phyloP scores from a whole-genome alignment of 2,329 filamentous ascomycete genomes.

The Pestalotiopsis sp. region DNA sequence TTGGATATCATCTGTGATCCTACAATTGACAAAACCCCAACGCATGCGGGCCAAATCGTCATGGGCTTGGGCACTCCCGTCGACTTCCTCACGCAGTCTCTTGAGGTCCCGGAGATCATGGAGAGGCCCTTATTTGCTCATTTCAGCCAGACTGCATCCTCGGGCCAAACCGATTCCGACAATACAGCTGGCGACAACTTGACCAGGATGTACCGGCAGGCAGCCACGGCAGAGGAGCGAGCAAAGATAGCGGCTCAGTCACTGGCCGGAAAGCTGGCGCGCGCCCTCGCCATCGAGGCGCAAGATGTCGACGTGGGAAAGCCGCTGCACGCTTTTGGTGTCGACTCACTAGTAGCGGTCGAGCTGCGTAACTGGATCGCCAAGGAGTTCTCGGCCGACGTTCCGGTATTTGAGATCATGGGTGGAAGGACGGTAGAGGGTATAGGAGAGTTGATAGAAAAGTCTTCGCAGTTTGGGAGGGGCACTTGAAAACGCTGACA shows the following conservation, averaged over 20 bases:
- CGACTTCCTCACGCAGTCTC: background rate
- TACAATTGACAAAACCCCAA: background rate
- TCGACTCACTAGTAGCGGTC: constrained; percentile 31
- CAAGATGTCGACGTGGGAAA: constrained; percentile 22
- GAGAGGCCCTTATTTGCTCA: background rate
- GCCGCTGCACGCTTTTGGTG: constrained; percentile 26
- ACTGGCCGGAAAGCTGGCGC: constrained; percentile 19
- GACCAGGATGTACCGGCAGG: background rate
- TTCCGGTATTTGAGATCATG: constrained; percentile 7
- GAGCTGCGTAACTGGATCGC: constrained; percentile 31
- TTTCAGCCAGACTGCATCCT: background rate
- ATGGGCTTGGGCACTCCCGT: background rate
- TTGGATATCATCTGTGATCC: constrained; percentile 25
- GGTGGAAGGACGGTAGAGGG: background rate
- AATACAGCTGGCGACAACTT: background rate
- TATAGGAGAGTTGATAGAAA: background rate
- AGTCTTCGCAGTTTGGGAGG: background rate
- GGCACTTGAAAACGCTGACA: background rate
- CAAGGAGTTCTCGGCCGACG: background rate
- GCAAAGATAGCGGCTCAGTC: constrained; percentile 12
- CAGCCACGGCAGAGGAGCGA: background rate
- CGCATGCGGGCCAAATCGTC: background rate
- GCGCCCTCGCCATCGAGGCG: constrained; percentile 17
- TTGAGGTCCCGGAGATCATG: background rate
- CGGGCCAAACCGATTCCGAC: background rate